Percentiles rank a stretch among this genome's conserved stretches.
Conservation (phyloP, 768 basidiomycete species). For the Tephrocybe sp. region DNA sequence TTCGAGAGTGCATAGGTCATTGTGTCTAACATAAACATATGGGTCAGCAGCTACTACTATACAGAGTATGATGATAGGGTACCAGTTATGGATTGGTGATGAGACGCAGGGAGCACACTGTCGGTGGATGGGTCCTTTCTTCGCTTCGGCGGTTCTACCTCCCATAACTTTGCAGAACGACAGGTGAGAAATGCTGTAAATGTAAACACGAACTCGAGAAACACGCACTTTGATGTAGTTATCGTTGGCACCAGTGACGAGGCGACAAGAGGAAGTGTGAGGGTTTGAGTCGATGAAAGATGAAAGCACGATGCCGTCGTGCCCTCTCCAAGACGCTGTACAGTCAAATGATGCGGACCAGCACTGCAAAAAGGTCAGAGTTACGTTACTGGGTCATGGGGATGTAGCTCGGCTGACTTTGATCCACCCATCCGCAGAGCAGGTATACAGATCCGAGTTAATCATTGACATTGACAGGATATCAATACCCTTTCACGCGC, state of each 20-base stretch:
- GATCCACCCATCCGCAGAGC: constrained; percentile 65
- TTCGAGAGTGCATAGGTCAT: constrained; percentile 79
- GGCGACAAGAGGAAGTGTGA: constrained; percentile 30
- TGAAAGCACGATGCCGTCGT: constrained; percentile 80
- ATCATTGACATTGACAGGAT: constrained; percentile 78
- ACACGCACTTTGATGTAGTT: constrained; percentile 70
- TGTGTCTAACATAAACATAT: constrained; percentile 42
- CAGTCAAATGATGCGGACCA: constrained; percentile 87
- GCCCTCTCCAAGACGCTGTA: constrained; percentile 78
- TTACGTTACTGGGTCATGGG: background rate
- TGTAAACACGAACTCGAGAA: background rate
- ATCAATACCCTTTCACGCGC: constrained; percentile 57
- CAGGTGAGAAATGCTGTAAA: background rate
- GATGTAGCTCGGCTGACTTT: constrained; percentile 41
- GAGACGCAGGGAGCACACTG: background rate
- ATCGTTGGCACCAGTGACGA: constrained; percentile 85
- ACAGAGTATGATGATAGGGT: background rate
- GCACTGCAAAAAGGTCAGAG: constrained; percentile 38
- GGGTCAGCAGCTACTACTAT: too few species aligned
- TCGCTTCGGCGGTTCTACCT: constrained; percentile 32
- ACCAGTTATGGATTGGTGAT: constrained; percentile 11
- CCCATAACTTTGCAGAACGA: constrained; percentile 46
- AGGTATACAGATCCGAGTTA: constrained; percentile 60
- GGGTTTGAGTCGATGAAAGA: constrained; percentile 51
- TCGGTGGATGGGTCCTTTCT: constrained; percentile 15